Evolutionary conservation across 371 early-diverging fungal species (phyloP).

Genomic region (Syncephalastrum monosporum): DNA sequence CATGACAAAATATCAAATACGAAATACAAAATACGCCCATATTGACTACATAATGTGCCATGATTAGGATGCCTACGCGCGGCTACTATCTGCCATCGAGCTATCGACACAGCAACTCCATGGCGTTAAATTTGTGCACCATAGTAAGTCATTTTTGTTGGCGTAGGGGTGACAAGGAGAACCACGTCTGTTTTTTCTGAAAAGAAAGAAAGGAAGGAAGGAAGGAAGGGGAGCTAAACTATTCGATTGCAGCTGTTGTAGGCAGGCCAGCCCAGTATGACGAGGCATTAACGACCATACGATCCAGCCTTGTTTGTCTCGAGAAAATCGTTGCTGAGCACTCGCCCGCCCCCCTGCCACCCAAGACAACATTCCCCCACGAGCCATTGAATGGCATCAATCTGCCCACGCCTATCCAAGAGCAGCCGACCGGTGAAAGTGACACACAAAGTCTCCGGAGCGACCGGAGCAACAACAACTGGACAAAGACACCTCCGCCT

Average conservation of each 20-base stretch:
- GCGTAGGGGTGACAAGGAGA: slow-evolving; percentile 1
- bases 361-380: slow-evolving; percentile 3
- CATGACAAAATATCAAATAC: neutral
- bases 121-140: slow-evolving; percentile 42
- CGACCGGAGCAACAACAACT: slow-evolving; percentile 7
- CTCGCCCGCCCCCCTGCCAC: slow-evolving; percentile 16
- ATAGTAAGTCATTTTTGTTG: slow-evolving; percentile 26
- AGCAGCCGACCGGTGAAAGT: slow-evolving; percentile 12
- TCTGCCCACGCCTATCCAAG: slow-evolving; percentile 5
- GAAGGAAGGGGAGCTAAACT: neutral
- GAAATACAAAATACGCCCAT: neutral
- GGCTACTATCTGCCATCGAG: slow-evolving; percentile 38
- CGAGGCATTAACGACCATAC: slow-evolving; percentile 26
- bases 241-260: slow-evolving; percentile 25
- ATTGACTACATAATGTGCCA: neutral
- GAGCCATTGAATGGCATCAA: too few species aligned
- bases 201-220: neutral
- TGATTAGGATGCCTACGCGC: slow-evolving; percentile 40
- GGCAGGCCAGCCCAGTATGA: slow-evolving; percentile 32
- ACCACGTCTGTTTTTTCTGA: neutral
- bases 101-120: slow-evolving; percentile 32
- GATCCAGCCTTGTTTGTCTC: slow-evolving; percentile 33
- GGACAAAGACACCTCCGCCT: slow-evolving; percentile 28
- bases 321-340: slow-evolving; percentile 33
- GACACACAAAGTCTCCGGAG: slow-evolving; percentile 1